Evolutionary conservation across 352 stramenopile species (phyloP).

Genomic region (Globisporangium sylvaticum): DNA sequence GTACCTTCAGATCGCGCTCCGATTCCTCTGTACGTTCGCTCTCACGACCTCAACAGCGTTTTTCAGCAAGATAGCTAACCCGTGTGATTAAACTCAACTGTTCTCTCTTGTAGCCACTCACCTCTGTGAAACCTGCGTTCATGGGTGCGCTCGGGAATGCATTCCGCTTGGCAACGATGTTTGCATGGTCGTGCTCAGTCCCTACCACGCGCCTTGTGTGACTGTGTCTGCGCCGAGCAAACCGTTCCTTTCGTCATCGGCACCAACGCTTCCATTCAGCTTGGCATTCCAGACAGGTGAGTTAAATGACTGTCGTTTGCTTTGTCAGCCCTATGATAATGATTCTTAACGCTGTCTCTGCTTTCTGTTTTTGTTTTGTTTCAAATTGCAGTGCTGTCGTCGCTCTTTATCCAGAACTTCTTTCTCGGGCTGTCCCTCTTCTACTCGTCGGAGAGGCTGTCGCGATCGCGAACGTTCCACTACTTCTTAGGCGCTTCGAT

Average conservation of each 20-base stretch:
- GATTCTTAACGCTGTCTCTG: background rate
- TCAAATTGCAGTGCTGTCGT: slow-evolving; percentile 46
- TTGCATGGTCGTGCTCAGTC: slow-evolving; percentile 66
- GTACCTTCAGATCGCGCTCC: slow-evolving; percentile 41
- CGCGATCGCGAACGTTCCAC: slow-evolving; percentile 74
- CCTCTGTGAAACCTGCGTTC: slow-evolving; percentile 72
- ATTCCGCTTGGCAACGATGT: slow-evolving; percentile 21
- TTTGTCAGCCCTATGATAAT: slow-evolving; percentile 2
- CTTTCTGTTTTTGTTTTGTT: background rate
- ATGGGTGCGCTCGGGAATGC: slow-evolving; percentile 60
- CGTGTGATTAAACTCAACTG: background rate
- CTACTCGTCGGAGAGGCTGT: slow-evolving; percentile 60
- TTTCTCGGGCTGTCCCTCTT: slow-evolving; percentile 64
- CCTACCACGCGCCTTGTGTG: slow-evolving; percentile 77
- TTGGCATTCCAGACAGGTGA: slow-evolving; percentile 70
- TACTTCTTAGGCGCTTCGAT: slow-evolving; percentile 63
- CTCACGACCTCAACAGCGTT: background rate
- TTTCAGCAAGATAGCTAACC: background rate
- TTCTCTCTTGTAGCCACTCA: slow-evolving; percentile 29
- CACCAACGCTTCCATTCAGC: slow-evolving; percentile 43
- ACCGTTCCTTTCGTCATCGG: slow-evolving; percentile 48
- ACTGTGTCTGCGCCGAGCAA: slow-evolving; percentile 51
- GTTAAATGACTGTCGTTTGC: slow-evolving; percentile 8
- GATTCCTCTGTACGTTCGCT: slow-evolving; percentile 31
- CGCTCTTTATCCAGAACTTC: slow-evolving; percentile 73